phyloP scores from a whole-genome alignment of 1,284 basidiomycete genomes.

The Ustilago crameri region DNA sequence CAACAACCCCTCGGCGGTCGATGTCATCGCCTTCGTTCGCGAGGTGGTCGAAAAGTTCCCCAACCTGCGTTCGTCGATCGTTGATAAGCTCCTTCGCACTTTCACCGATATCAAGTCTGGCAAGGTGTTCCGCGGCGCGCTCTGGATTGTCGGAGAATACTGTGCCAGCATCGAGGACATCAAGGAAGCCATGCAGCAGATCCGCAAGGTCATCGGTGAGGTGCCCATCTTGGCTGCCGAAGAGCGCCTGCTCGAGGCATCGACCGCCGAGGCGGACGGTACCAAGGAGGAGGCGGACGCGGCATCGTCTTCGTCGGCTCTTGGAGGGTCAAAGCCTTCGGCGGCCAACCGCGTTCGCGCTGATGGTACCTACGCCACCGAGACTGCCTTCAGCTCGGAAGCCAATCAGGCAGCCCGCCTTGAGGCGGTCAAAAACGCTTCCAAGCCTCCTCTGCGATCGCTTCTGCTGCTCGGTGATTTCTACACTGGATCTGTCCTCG shows the following conservation, averaged over 20 bases:
- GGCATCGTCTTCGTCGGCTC: slow-evolving; percentile 41
- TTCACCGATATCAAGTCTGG: slow-evolving; percentile 93
- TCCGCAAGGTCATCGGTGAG: slow-evolving; percentile 90
- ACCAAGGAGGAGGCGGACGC: slow-evolving; percentile 32
- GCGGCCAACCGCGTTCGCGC: slow-evolving; percentile 79
- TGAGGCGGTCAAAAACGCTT: slow-evolving; percentile 83
- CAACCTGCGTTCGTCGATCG: slow-evolving; percentile 82
- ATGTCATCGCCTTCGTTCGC: slow-evolving; percentile 94
- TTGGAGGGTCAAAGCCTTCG: slow-evolving; percentile 64
- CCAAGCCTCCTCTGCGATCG: slow-evolving; percentile 91
- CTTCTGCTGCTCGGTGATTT: slow-evolving; percentile 95
- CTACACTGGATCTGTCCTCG: slow-evolving; percentile 91
- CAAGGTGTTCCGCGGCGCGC: slow-evolving; percentile 94
- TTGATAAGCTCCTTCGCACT: slow-evolving; percentile 84
- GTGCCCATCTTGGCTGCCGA: slow-evolving; percentile 87
- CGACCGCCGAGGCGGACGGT: slow-evolving; percentile 50
- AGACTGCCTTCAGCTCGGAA: slow-evolving; percentile 85
- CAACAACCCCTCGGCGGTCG: slow-evolving; percentile 92
- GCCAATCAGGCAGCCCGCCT: slow-evolving; percentile 74
- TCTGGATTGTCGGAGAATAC: slow-evolving; percentile 99
- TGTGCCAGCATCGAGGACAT: slow-evolving; percentile 57
- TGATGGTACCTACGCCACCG: slow-evolving; percentile 97
- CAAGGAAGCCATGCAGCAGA: slow-evolving; percentile 76
- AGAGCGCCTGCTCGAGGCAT: slow-evolving; percentile 67
- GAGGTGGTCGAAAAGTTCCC: slow-evolving; percentile 99